phyloP scores from a whole-genome alignment of 352 stramenopile genomes.

The Phytophthora capsici region DNA sequence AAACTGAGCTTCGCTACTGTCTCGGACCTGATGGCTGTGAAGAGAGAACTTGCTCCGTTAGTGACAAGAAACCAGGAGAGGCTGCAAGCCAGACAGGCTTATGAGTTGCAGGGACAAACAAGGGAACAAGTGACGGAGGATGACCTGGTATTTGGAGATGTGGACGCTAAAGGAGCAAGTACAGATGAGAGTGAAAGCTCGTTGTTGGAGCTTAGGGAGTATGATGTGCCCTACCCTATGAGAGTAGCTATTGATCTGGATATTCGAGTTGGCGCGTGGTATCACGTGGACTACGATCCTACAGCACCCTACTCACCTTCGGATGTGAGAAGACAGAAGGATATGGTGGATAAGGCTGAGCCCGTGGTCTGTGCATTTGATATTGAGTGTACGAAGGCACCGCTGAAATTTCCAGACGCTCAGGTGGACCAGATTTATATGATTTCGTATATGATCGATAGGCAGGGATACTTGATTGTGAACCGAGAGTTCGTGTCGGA shows the following conservation, averaged over 20 bases:
- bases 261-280: constrained; percentile 97
- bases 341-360: constrained; percentile 94
- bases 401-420: constrained; percentile 98
- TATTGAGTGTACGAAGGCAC: constrained; percentile 99
- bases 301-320: constrained; percentile 59
- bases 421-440: constrained; percentile 94
- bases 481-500: constrained; percentile 97
- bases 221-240: constrained; percentile 98
- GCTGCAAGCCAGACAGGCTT: constrained; percentile 67
- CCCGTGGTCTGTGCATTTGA: constrained; percentile 98
- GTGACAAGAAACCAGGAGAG: constrained; percentile 72
- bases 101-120: constrained; percentile 62
- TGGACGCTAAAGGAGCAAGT: constrained; percentile 13
- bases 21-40: constrained; percentile 69
- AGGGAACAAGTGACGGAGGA: constrained; percentile 51
- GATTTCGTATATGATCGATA: constrained; percentile 99
- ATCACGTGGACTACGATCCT: constrained; percentile 91
- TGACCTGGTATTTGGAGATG: constrained; percentile 46
- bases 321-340: constrained; percentile 60
- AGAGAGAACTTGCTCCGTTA: constrained; percentile 65
- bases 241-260: constrained; percentile 96
- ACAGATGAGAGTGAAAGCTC: constrained; percentile 75
- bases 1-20: constrained; percentile 93
- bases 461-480: constrained; percentile 96
- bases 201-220: constrained; percentile 95